Base-by-base conservation (phyloP, 768 basidiomycete genomes). In the Leccinum boreale region DNA sequence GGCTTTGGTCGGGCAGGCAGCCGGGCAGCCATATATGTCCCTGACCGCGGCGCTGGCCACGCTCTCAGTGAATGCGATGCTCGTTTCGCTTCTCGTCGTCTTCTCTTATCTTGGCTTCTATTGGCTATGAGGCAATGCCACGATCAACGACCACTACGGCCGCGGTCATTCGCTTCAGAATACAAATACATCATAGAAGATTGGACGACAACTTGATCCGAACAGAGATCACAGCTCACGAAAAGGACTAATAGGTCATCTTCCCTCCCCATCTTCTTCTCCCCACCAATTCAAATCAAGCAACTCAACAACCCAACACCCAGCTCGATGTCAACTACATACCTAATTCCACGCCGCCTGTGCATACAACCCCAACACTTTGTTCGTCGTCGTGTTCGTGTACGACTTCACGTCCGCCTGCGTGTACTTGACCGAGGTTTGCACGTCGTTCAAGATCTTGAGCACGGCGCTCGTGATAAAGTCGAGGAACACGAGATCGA, bases 401-500 rank as follows among this genome's bases (percentile, higher is more conserved):
- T 91, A 92, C 36, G 62, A n/a, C 33, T 63, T 56, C 1, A 85
- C 81, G 65, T 92, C 85, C 11, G 74, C 64, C 0, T 66, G 64
- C 2, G 81, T 79, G 64, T 81, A 91, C 3, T 66, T 76, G 69
- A 74, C 81, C 26, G 60, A 66, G 5, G 47, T 78, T 72, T 87
- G 84, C 23, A 86, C 65, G 1, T 50, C 33, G 63, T 92, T 92
- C 52, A 92, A 66, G 29, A 82, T 79, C 5, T 60, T 36, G 57
- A 90, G 59, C 28, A 89, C 65, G 58, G 81, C 74, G 6, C 64
- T 54, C 64, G 79, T 74, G 66, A 91, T 84, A 70, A 90, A 92
- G 69, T 86, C 77, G 49, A 87, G 71, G 68, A 92, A 92, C 33
- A 92, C 85, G 21, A 93, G 78, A 63, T 93, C 90, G 59, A 93